A percentile compares a stretch with the other conserved stretches of the same genome.
These are phyloP conservation scores for Trebouxia gelatinosa DNA, from an alignment of 163 green algal species.

Conservation along the genomic window DNA sequence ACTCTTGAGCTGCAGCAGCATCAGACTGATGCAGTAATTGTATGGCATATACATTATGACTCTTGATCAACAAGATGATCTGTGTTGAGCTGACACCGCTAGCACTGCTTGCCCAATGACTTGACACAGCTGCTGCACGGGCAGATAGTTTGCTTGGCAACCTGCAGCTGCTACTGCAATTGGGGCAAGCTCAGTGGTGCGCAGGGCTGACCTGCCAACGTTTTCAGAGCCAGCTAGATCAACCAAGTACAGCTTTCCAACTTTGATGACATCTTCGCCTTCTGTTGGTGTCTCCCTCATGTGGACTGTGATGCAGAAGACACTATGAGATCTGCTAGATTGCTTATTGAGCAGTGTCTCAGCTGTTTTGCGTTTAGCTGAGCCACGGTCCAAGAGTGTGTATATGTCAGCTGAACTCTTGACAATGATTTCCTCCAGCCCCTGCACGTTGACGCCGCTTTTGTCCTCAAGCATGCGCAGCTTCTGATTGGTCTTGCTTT, in stretches of 20 bases:
- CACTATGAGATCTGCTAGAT: slow-evolving; percentile 89
- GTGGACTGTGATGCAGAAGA: slow-evolving; percentile 93
- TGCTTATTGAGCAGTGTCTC: slow-evolving; percentile 98
- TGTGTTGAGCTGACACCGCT: too few species aligned
- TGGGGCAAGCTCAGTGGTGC: too few species aligned
- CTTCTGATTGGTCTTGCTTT: slow-evolving; percentile 39
- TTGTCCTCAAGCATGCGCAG: slow-evolving; percentile 88
- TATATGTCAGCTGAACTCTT: slow-evolving; percentile 72
- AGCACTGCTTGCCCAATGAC: too few species aligned
- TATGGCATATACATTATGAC: too few species aligned
- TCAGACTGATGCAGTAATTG: too few species aligned
- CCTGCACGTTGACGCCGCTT: slow-evolving; percentile 80
- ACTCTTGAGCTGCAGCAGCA: too few species aligned
- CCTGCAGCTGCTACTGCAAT: too few species aligned
- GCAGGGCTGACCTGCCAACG: slow-evolving; percentile 77
- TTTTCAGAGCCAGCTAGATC: slow-evolving; percentile 94
- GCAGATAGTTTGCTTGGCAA: too few species aligned
- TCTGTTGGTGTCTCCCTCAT: slow-evolving; percentile 70
- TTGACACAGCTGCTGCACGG: too few species aligned
- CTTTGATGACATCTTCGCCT: slow-evolving; percentile 97
- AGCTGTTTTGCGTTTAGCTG: slow-evolving; percentile 85
- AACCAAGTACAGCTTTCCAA: slow-evolving; percentile 95
- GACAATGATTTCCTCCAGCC: slow-evolving; percentile 94
- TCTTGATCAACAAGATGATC: too few species aligned
- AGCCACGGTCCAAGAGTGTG: slow-evolving; percentile 84